Evolutionary conservation across 805 yeast species (phyloP).

Genomic region (Wickerhamomyces alni): DNA sequence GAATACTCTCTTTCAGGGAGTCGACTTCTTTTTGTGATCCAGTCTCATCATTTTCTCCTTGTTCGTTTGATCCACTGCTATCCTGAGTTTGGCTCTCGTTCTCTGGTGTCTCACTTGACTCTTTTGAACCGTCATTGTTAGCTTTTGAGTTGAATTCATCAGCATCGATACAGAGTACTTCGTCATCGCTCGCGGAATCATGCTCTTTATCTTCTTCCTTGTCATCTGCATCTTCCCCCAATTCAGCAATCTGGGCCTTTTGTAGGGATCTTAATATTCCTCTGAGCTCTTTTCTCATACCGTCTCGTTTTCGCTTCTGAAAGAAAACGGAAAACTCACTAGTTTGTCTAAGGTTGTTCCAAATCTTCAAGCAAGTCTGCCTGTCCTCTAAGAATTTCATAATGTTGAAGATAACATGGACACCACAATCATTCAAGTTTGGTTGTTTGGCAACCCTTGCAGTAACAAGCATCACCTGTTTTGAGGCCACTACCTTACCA

Average conservation of each 20-base stretch:
- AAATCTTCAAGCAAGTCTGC: constrained; percentile 38
- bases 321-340: background rate
- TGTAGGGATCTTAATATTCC: constrained; percentile 14
- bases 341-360: constrained; percentile 28
- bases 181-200: constrained; percentile 15
- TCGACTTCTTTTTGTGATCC: no score
- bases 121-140: background rate
- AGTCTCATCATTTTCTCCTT: no score
- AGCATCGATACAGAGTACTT: constrained; percentile 11
- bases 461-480: constrained; percentile 40
- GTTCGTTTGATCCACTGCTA: no score
- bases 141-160: background rate
- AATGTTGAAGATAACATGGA: constrained; percentile 77
- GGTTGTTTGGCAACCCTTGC: constrained; percentile 76
- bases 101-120: background rate
- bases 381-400: constrained; percentile 50
- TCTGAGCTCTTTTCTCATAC: background rate
- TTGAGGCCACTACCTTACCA: constrained; percentile 37
- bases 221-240: constrained; percentile 2
- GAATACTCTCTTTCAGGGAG: no score
- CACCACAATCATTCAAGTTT: constrained; percentile 91
- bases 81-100: no score
- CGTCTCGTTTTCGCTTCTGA: background rate
- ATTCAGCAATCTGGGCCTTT: constrained; percentile 7
- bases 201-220: constrained; percentile 8